Conservation (phyloP, 2,329 filamentous ascomycete species). For the Thelonectria discophora region DNA sequence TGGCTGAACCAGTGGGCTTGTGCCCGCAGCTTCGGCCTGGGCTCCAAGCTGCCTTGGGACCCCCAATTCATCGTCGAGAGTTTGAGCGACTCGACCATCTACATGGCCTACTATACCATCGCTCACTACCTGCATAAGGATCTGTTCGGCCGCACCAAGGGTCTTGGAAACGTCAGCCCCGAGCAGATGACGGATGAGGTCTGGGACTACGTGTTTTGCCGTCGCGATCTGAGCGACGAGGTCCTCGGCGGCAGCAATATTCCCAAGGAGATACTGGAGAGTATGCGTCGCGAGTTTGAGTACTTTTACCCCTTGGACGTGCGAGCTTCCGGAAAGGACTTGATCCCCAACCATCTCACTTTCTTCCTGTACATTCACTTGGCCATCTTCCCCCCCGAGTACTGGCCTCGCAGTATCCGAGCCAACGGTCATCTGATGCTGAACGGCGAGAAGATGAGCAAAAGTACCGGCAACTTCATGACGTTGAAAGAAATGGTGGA, state of each 20-base stretch:
- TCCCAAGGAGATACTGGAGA: slow-evolving; percentile 74
- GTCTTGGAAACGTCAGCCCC: slow-evolving; percentile 73
- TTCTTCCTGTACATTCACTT: slow-evolving; percentile 96
- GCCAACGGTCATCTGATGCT: slow-evolving; percentile 93
- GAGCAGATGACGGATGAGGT: slow-evolving; percentile 95
- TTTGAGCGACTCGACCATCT: slow-evolving; percentile 91
- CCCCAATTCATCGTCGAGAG: slow-evolving; percentile 89
- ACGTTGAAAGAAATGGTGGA: slow-evolving; percentile 84
- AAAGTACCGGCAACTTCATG: slow-evolving; percentile 97
- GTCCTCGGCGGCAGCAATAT: slow-evolving; percentile 74
- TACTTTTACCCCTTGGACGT: slow-evolving; percentile 97
- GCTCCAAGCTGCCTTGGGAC: slow-evolving; percentile 96
- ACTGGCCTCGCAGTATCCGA: slow-evolving; percentile 87
- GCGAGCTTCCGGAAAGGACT: slow-evolving; percentile 88
- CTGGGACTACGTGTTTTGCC: slow-evolving; percentile 94
- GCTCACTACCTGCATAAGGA: slow-evolving; percentile 79
- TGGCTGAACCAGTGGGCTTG: slow-evolving; percentile 98
- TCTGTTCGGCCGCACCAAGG: slow-evolving; percentile 80
- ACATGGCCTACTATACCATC: slow-evolving; percentile 83
- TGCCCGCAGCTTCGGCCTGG: slow-evolving; percentile 88
- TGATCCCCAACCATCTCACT: slow-evolving; percentile 92
- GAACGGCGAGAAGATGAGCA: slow-evolving; percentile 99
- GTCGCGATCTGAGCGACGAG: slow-evolving; percentile 73
- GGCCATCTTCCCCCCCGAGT: slow-evolving; percentile 85
- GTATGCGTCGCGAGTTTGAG: slow-evolving; percentile 90